Percentiles rank a stretch among this genome's conserved stretches.
These are phyloP conservation scores for Zymoseptoria pseudotritici DNA, from an alignment of 2,329 filamentous ascomycete species.

Conservation along the genomic window DNA sequence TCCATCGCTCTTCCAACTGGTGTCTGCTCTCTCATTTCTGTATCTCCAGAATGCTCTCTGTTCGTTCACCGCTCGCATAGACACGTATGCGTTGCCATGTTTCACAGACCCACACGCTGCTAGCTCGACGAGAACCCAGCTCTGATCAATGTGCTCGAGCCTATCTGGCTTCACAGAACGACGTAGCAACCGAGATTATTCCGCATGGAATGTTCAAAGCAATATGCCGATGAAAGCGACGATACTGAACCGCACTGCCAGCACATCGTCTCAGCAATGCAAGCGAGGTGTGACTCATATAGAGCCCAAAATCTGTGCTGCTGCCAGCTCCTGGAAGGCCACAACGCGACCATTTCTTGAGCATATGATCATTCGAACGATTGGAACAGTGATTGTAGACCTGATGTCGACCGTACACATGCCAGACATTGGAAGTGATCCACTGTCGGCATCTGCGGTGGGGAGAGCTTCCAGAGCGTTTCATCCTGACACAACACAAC, in stretches of 20 bases:
- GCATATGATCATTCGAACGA: neutral
- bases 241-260: neutral
- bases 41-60: neutral
- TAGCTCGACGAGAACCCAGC: neutral
- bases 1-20: too few species aligned
- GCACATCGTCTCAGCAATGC: neutral
- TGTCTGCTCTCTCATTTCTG: neutral
- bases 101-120: neutral
- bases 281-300: neutral
- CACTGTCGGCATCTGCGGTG: neutral
- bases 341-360: neutral
- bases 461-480: neutral
- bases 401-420: neutral
- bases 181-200: neutral
- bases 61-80: neutral
- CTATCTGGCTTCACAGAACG: neutral
- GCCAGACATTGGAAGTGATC: neutral
- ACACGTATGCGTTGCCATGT: neutral
- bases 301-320: neutral
- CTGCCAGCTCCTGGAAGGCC: neutral
- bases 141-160: neutral
- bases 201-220: neutral
- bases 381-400: neutral
- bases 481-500: neutral
- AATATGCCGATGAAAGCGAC: neutral